These are phyloP conservation scores for Mortierella sp. DNA, from an alignment of 371 early-diverging fungal genomes.

Conservation along the genomic window DNA sequence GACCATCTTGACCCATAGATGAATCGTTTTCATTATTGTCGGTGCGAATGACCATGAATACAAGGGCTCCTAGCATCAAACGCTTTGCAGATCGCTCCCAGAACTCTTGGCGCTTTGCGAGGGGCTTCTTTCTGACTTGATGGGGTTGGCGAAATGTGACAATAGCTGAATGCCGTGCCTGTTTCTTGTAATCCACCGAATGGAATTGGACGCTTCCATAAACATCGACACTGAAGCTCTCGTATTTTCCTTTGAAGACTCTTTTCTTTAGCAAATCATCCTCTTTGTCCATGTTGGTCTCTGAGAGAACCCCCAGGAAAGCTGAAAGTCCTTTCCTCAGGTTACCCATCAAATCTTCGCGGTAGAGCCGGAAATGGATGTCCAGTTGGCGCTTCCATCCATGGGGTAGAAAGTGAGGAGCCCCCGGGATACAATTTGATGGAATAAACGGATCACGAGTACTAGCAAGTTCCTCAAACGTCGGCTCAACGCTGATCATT, in stretches of 20 bases:
- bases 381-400: constrained; percentile 62
- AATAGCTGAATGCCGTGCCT: constrained; percentile 17
- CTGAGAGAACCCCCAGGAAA: constrained; percentile 18
- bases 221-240: constrained; percentile 40
- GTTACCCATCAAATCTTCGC: constrained; percentile 60
- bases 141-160: constrained; percentile 40
- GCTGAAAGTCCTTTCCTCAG: constrained; percentile 30
- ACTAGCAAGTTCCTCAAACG: constrained; percentile 53
- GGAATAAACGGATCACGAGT: constrained; percentile 51
- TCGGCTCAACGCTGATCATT: constrained; percentile 56
- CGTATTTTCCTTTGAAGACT: constrained; percentile 24
- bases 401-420: constrained; percentile 54
- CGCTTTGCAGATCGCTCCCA: constrained; percentile 51
- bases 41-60: constrained; percentile 50
- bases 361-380: constrained; percentile 63
- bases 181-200: constrained; percentile 19
- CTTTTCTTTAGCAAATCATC: constrained; percentile 17
- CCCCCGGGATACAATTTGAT: constrained; percentile 43
- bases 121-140: neutral
- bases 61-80: constrained; percentile 55
- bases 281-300: constrained; percentile 13
- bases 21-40: neutral
- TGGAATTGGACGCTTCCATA: constrained; percentile 45
- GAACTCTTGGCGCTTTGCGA: constrained; percentile 27
- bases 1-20: neutral